Percentiles rank a stretch among this genome's conserved stretches.
These are phyloP conservation scores for Meyerozyma athensensis DNA, from an alignment of 1,139 yeast genomes.

Conservation along the genomic window DNA sequence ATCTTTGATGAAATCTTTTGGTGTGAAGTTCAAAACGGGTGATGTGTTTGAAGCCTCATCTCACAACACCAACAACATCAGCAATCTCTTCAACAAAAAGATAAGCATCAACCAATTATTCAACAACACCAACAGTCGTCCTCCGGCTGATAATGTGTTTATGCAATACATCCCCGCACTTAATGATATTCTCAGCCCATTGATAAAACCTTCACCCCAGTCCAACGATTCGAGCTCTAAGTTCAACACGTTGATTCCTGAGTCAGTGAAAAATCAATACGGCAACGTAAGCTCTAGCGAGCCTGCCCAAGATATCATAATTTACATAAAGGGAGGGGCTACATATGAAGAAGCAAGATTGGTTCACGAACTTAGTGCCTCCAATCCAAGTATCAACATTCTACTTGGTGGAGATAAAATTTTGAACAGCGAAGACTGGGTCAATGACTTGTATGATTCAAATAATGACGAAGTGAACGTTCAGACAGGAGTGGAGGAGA, in stretches of 20 bases:
- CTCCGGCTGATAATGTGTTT: slow-evolving; percentile 41
- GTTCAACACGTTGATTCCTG: slow-evolving; percentile 40
- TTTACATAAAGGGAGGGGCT: slow-evolving; percentile 84
- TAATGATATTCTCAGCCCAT: slow-evolving; percentile 33
- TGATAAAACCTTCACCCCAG: slow-evolving; percentile 16
- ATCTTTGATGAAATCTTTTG: slow-evolving; percentile 29
- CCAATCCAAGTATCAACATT: slow-evolving; percentile 42
- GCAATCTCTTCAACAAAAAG: slow-evolving; percentile 22
- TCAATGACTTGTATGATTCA: slow-evolving; percentile 28
- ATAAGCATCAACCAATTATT: slow-evolving; percentile 22
- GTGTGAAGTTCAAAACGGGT: slow-evolving; percentile 15
- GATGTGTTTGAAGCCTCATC: background rate
- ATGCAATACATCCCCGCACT: slow-evolving; percentile 76
- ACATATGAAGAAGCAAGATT: slow-evolving; percentile 90
- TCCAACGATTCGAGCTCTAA: slow-evolving; percentile 7
- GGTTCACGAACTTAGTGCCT: slow-evolving; percentile 62
- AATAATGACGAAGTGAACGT: slow-evolving; percentile 16
- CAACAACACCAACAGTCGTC: slow-evolving; percentile 18
- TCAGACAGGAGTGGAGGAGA: slow-evolving; percentile 12
- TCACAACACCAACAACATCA: slow-evolving; percentile 12
- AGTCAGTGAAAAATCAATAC: slow-evolving; percentile 27
- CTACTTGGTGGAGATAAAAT: slow-evolving; percentile 78
- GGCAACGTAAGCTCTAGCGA: slow-evolving; percentile 19
- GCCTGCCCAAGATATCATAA: slow-evolving; percentile 67
- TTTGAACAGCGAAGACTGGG: slow-evolving; percentile 55